These are phyloP conservation scores for Pholiota microspora DNA, from an alignment of 768 basidiomycete genomes.

Conservation along the genomic window DNA sequence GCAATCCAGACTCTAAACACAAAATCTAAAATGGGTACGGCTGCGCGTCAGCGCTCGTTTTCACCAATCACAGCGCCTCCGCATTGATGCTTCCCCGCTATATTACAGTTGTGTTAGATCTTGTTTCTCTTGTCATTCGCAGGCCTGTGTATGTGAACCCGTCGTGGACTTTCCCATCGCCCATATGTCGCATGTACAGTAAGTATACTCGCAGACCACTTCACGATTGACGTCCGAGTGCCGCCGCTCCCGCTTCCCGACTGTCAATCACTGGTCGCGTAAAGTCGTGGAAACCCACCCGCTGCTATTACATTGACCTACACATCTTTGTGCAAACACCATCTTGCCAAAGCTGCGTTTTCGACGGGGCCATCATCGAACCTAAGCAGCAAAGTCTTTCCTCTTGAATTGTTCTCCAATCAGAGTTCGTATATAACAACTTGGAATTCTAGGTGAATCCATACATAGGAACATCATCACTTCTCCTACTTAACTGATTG, in stretches of 20 bases:
- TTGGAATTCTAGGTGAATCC: not conserved
- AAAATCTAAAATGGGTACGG: not conserved
- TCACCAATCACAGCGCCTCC: not conserved
- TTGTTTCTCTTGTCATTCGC: not conserved
- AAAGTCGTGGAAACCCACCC: not conserved
- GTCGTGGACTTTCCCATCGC: not conserved
- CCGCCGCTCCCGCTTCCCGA: slow-evolving; percentile 3
- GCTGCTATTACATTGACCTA: not conserved
- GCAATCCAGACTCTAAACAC: not conserved
- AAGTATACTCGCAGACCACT: not conserved
- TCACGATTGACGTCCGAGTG: slow-evolving; percentile 1
- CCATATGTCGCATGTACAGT: not conserved
- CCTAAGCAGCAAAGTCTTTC: not conserved
- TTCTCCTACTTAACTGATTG: no score
- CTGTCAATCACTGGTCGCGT: not conserved
- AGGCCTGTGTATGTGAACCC: not conserved
- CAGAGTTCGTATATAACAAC: not conserved
- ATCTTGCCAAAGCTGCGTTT: not conserved
- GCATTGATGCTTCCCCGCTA: slow-evolving; percentile 5
- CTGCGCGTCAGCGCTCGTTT: not conserved
- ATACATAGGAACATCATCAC: not conserved
- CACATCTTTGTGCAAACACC: not conserved
- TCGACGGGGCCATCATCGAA: not conserved
- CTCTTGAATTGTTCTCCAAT: not conserved
- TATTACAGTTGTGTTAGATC: not conserved